These are phyloP conservation scores for Saccharomycopsis javanensis DNA, from an alignment of 805 yeast species.

Conservation along the genomic window DNA sequence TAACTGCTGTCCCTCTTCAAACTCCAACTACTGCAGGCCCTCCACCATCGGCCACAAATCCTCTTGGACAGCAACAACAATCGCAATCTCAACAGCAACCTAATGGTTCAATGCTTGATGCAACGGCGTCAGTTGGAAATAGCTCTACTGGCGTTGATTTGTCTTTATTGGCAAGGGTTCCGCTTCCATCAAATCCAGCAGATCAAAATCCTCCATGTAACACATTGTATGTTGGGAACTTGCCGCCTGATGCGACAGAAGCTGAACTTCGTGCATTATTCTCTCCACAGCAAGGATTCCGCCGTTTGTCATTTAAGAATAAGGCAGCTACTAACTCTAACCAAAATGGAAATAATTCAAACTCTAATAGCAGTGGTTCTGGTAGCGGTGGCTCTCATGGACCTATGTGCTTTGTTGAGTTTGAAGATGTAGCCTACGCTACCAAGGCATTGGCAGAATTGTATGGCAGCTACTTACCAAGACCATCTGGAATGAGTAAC, in stretches of 20 bases:
- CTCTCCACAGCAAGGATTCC: conserved; percentile 84
- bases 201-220: conserved; percentile 99
- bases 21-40: not conserved
- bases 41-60: not conserved
- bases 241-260: conserved; percentile 96
- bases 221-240: conserved; percentile 90
- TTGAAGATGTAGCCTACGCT: conserved; percentile 91
- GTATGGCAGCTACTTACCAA: conserved; percentile 84
- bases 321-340: conserved; percentile 40
- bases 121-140: conserved; percentile 9
- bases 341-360: conserved; percentile 23
- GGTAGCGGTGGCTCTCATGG: conserved; percentile 52
- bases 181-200: conserved; percentile 95
- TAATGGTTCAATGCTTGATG: conserved; percentile 28
- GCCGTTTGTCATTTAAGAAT: conserved; percentile 84
- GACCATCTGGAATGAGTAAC: conserved; percentile 49
- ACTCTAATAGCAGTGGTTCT: not conserved
- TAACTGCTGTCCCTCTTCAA: not conserved
- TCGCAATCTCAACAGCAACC: not conserved
- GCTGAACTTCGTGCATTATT: conserved; percentile 82
- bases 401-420: conserved; percentile 99
- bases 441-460: conserved; percentile 89
- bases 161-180: conserved; percentile 66
- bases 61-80: not conserved
- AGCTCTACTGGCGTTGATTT: conserved; percentile 36